These are phyloP conservation scores for Diaporthe caulivora DNA, from an alignment of 2,329 filamentous ascomycete genomes.

Conservation along the genomic window DNA sequence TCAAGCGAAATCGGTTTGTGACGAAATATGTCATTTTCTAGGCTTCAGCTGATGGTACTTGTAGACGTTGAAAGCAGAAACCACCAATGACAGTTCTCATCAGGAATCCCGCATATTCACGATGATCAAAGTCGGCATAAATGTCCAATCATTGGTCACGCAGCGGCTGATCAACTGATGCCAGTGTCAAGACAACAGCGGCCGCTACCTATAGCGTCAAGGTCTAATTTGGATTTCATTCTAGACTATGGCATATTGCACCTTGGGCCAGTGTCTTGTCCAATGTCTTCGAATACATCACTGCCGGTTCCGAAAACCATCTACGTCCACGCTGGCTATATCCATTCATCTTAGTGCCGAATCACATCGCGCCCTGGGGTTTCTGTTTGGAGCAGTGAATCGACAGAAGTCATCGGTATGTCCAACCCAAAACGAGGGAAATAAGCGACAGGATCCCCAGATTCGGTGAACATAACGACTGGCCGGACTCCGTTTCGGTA, in stretches of 20 bases:
- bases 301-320: neutral
- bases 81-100: too few relatives aligned
- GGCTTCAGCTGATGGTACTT: too few relatives aligned
- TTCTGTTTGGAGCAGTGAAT: neutral
- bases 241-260: neutral
- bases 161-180: too few relatives aligned
- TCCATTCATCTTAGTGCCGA: neutral
- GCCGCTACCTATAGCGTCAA: neutral
- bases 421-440: neutral
- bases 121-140: too few relatives aligned
- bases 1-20: too few relatives aligned
- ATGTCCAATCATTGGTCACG: too few relatives aligned
- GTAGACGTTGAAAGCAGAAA: too few relatives aligned
- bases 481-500: neutral
- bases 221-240: neutral
- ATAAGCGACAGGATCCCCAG: slow-evolving; percentile 1
- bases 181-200: neutral
- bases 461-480: neutral
- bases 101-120: too few relatives aligned
- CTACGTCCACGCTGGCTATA: neutral
- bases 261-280: neutral
- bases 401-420: neutral
- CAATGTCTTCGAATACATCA: neutral
- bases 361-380: neutral
- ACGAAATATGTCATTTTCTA: too few relatives aligned